Conservation (phyloP, 140 eudicot species). For the Artemisia princeps region DNA sequence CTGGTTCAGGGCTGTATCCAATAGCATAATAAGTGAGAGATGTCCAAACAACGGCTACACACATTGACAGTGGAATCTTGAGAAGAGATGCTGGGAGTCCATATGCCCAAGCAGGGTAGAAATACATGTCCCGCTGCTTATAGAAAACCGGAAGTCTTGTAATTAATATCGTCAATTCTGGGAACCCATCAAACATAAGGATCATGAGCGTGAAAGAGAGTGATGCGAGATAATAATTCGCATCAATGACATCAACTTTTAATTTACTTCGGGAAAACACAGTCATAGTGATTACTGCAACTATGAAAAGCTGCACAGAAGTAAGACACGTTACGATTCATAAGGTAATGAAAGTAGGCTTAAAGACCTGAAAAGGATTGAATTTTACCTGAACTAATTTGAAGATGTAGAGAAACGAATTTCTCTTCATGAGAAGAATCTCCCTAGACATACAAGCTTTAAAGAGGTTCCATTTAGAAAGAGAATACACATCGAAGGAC, state of each 20-base stretch:
- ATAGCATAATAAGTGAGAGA: conserved; percentile 52
- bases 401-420: conserved; percentile 47
- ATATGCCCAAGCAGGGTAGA: conserved; percentile 73
- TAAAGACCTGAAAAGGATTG: no score
- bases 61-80: conserved; percentile 48
- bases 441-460: conserved; percentile 54
- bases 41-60: conserved; percentile 49
- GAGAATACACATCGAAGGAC: conserved; percentile 32
- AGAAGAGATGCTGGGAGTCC: conserved; percentile 56
- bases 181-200: conserved; percentile 57
- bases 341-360: background rate
- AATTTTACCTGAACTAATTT: conserved; percentile 44
- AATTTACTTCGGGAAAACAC: conserved; percentile 45
- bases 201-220: conserved; percentile 43
- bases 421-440: conserved; percentile 47
- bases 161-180: conserved; percentile 50
- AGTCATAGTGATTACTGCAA: conserved; percentile 55
- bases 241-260: conserved; percentile 42
- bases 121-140: conserved; percentile 60
- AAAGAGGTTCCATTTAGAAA: conserved; percentile 43
- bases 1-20: conserved; percentile 55
- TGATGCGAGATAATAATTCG: conserved; percentile 51
- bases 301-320: conserved; percentile 47
- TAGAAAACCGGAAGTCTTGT: conserved; percentile 57
- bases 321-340: background rate